phyloP scores from a whole-genome alignment of 2,329 filamentous ascomycete species.

The Cladobotryum protrusum region DNA sequence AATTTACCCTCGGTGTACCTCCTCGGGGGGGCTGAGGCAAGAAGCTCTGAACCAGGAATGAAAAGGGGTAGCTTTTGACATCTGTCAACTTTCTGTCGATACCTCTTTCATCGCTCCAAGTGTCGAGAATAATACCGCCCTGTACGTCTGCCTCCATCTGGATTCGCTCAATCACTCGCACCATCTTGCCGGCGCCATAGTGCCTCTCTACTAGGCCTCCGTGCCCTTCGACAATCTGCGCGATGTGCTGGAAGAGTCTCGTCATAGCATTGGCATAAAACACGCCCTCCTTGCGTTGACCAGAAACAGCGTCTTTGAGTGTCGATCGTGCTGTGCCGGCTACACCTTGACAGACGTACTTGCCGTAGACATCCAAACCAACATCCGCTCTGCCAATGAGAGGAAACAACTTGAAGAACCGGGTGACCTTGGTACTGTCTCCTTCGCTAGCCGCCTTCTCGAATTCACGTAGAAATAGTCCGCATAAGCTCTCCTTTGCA shows the following conservation, averaged over 20 bases:
- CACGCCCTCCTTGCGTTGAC: conserved; percentile 61
- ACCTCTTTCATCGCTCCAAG: conserved; percentile 83
- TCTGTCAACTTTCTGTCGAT: conserved; percentile 86
- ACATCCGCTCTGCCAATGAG: conserved; percentile 84
- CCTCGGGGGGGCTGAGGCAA: conserved; percentile 61
- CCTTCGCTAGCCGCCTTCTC: conserved; percentile 81
- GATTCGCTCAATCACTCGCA: conserved; percentile 82
- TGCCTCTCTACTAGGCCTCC: conserved; percentile 87
- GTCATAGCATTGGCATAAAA: conserved; percentile 91
- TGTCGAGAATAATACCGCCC: conserved; percentile 90
- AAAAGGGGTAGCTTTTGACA: conserved; percentile 96
- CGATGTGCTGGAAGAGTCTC: conserved; percentile 93
- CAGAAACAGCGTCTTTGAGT: conserved; percentile 60
- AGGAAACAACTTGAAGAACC: conserved; percentile 98
- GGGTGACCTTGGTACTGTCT: conserved; percentile 83
- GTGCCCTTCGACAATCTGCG: conserved; percentile 90
- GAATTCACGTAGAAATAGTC: conserved; percentile 87
- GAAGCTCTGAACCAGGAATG: conserved; percentile 93
- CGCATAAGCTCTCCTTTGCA: conserved; percentile 83
- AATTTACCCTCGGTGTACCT: conserved; percentile 64
- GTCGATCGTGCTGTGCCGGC: conserved; percentile 75
- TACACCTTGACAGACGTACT: conserved; percentile 93
- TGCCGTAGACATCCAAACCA: conserved; percentile 88
- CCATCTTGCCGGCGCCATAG: conserved; percentile 90
- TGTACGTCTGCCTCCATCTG: conserved; percentile 95